A percentile compares a stretch with the other conserved stretches of the same genome.
Conservation (phyloP, 1,284 basidiomycete genomes). For the Wolfiporia cocos region DNA sequence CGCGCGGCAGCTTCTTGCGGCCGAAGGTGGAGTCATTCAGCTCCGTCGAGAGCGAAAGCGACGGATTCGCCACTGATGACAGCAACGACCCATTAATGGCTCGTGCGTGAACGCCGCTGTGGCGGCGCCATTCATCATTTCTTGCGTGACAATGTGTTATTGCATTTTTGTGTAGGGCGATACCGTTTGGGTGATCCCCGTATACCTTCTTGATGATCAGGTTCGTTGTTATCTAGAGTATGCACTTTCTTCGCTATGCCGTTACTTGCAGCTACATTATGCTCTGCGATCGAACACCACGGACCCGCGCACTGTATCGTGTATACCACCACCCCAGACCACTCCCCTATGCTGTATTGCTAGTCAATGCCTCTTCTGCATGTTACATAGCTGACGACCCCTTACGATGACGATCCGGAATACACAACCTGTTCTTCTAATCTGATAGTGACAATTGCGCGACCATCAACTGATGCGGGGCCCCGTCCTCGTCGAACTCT, state of each 20-base stretch:
- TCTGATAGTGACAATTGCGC: constrained; percentile 39
- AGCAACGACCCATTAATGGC: constrained; percentile 17
- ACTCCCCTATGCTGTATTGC: constrained; percentile 31
- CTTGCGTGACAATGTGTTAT: constrained; percentile 12
- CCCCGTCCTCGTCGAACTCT: constrained; percentile 76
- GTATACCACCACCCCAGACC: constrained; percentile 25
- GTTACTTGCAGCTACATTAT: constrained; percentile 16
- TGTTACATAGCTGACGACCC: constrained; percentile 19
- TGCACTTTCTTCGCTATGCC: constrained; percentile 5
- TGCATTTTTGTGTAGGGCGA: constrained; percentile 9
- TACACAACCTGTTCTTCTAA: constrained; percentile 16
- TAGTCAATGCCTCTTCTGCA: constrained; percentile 26
- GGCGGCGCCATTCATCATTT: constrained; percentile 3
- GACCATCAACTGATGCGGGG: constrained; percentile 75
- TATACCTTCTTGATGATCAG: constrained; percentile 11
- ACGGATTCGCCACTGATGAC: constrained; percentile 46
- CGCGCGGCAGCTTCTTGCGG: constrained; percentile 36
- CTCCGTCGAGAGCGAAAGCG: constrained; percentile 57
- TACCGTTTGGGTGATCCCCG: constrained; percentile 12
- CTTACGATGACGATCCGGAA: constrained; percentile 10
- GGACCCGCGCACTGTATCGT: constrained; percentile 24
- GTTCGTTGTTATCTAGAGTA: constrained; percentile 2
- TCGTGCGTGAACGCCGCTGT: constrained; percentile 1
- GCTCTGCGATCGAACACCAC: constrained; percentile 12
- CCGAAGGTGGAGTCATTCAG: constrained; percentile 47